Conservation (phyloP, 345 rosid species). For the Boechera divaricarpa region DNA sequence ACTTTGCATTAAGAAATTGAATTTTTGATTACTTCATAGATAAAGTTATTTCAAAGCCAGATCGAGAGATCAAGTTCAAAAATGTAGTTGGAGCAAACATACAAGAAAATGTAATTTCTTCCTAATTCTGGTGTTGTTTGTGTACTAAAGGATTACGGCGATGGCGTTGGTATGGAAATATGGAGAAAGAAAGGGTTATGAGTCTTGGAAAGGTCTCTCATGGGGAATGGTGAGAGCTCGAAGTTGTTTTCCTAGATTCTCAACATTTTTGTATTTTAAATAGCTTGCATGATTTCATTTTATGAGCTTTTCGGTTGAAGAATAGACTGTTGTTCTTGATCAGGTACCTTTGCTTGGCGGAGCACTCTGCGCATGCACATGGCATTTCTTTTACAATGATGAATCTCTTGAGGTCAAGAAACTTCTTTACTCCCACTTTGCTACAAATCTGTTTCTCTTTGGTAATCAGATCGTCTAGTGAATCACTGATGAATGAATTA, state of each 20-base stretch:
- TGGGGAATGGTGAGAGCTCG: conserved; percentile 89
- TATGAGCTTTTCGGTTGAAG: conserved; percentile 54
- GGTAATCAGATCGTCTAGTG: conserved; percentile 10
- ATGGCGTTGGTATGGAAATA: conserved; percentile 97
- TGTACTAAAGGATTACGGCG: conserved; percentile 68
- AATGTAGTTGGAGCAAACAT: background rate
- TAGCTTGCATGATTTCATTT: conserved; percentile 62
- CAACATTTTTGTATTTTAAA: background rate
- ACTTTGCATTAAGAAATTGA: conserved; percentile 14
- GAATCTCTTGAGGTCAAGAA: conserved; percentile 86
- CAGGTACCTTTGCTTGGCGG: conserved; percentile 97
- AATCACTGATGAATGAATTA: background rate
- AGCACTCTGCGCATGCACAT: conserved; percentile 95
- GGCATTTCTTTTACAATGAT: conserved; percentile 96
- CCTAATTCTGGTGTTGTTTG: background rate
- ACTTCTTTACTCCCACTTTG: conserved; percentile 3
- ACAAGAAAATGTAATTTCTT: background rate
- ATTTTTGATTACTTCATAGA: background rate
- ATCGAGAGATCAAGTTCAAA: background rate
- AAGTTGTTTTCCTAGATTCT: conserved; percentile 1
- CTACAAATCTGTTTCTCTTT: background rate
- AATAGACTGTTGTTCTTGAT: conserved; percentile 28
- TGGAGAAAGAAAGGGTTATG: conserved; percentile 84
- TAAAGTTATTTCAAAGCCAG: background rate
- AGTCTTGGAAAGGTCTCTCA: conserved; percentile 95